Evolutionary conservation across 73 alveolate genomes (phyloP).

Genomic region (Symbiodinium pilosum): DNA sequence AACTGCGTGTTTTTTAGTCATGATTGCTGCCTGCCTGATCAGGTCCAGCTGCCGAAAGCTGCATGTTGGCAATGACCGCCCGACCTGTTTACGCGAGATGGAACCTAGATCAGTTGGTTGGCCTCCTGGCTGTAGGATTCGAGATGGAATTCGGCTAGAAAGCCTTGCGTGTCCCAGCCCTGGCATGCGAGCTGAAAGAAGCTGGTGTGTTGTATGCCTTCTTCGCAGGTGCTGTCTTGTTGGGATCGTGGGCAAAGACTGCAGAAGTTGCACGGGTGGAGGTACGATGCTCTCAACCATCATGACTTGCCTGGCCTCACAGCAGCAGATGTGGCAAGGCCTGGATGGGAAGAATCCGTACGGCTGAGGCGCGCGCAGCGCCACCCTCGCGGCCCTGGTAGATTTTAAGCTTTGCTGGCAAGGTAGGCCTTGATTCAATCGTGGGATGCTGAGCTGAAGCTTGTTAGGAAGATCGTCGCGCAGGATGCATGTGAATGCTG

Average conservation of each 20-base stretch:
- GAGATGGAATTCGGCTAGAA: not conserved
- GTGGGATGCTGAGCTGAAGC: too few relatives aligned
- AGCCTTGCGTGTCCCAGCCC: not conserved
- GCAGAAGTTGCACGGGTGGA: conserved; percentile 36
- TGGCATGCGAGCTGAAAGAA: not conserved
- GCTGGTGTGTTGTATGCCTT: not conserved
- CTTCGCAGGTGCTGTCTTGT: not conserved
- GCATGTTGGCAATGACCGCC: conserved; percentile 24
- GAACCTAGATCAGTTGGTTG: too few relatives aligned
- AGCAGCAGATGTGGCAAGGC: conserved; percentile 7
- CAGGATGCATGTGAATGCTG: too few relatives aligned
- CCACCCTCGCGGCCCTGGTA: too few relatives aligned
- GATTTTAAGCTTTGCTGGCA: too few relatives aligned
- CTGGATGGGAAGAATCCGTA: conserved; percentile 7
- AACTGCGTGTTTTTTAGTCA: not conserved
- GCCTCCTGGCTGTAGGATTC: not conserved
- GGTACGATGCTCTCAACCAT: too few relatives aligned
- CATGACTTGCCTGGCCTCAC: too few relatives aligned
- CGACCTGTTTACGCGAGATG: not conserved
- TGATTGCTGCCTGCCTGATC: not conserved
- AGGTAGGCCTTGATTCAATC: too few relatives aligned
- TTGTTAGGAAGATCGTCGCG: too few relatives aligned
- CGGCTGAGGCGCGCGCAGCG: not conserved
- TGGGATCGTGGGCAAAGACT: conserved; percentile 58
- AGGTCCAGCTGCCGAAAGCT: conserved; percentile 6